These are phyloP conservation scores for Nannizziopsis arthrosporioides DNA, from an alignment of 2,329 filamentous ascomycete genomes.

Conservation along the genomic window DNA sequence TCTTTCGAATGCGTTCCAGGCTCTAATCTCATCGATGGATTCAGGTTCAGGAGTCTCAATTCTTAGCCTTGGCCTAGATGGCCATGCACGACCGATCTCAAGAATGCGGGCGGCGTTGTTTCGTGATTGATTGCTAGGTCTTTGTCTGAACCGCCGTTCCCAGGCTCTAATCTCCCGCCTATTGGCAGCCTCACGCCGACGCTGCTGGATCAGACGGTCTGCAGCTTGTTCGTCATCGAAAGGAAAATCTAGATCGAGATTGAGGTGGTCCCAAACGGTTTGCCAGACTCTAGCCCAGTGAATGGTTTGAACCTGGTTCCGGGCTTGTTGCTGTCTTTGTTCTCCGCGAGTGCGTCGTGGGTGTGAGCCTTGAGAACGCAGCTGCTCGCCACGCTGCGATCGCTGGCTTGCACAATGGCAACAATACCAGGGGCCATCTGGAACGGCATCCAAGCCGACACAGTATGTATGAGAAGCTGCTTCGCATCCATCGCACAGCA, in stretches of 20 bases:
- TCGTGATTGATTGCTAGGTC: constrained; percentile 60
- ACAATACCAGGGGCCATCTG: constrained; percentile 78
- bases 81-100: constrained; percentile 38
- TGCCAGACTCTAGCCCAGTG: constrained; percentile 76
- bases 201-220: constrained; percentile 46
- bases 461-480: constrained; percentile 86
- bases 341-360: constrained; percentile 39
- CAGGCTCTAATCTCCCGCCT: constrained; percentile 56
- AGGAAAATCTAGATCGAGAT: constrained; percentile 73
- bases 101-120: constrained; percentile 54
- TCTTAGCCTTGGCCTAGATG: constrained; percentile 31
- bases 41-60: constrained; percentile 48
- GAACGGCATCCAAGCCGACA: constrained; percentile 66
- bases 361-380: constrained; percentile 34
- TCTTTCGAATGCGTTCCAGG: constrained; percentile 85
- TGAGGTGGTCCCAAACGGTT: constrained; percentile 67
- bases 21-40: constrained; percentile 65
- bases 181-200: constrained; percentile 38
- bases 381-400: constrained; percentile 25
- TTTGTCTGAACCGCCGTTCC: constrained; percentile 74
- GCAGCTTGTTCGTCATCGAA: constrained; percentile 60
- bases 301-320: constrained; percentile 37
- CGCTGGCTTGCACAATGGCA: constrained; percentile 56
- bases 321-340: constrained; percentile 31
- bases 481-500: constrained; percentile 87